Evolutionary conservation across 768 basidiomycete genomes (phyloP), one percentile per base, ranked within the genome.

Genomic region (Serendipita indica): DNA sequence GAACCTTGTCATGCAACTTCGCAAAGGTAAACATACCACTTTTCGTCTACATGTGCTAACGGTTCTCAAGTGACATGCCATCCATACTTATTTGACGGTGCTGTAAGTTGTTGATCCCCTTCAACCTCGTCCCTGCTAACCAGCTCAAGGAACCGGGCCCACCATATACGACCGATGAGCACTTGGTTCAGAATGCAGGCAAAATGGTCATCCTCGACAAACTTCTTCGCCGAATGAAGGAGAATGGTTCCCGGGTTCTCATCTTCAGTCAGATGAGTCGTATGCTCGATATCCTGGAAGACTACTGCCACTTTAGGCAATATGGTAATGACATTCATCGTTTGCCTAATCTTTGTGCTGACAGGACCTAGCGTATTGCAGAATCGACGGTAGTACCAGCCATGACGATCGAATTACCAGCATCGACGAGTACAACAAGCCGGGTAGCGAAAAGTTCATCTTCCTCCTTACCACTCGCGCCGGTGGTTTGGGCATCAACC

Each of bases 191-290:
- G 64, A 96, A 94, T 67, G 87, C 81, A 0, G 96, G 94, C 34
- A 98, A 98, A 73, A 97, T 98, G 94, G 74, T 94, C 58, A 93
- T 99, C 61, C 79, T 99, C 28, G 93, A 99, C 74, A 97, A 91
- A 69, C 76, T 99, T 0, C 79, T 98, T 18, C 74, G 75, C 59
- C 81, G 78, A 33, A 86, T 97, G 89, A 90, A 89, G 66, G 82
- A 72, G 22, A 92, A 92, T 68, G 93, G 91, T n/a, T 94, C 90
- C 2, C 81, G 94, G 5, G 88, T 92, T 2, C 79, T 97, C 63
- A 96, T 99, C 61, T 99, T 99, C 75, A 94, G 90, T 65, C 96
- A 98, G 70, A 98, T 99, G 96, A 93, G 89, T 71, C 84, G 96
- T n/a, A 88, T 98, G 60, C 77, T 97, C 52, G 96, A 99, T 69